A percentile compares a stretch with the other conserved stretches of the same genome.
Conservation (phyloP, 345 rosid species). For the Lepidium didymum region DNA sequence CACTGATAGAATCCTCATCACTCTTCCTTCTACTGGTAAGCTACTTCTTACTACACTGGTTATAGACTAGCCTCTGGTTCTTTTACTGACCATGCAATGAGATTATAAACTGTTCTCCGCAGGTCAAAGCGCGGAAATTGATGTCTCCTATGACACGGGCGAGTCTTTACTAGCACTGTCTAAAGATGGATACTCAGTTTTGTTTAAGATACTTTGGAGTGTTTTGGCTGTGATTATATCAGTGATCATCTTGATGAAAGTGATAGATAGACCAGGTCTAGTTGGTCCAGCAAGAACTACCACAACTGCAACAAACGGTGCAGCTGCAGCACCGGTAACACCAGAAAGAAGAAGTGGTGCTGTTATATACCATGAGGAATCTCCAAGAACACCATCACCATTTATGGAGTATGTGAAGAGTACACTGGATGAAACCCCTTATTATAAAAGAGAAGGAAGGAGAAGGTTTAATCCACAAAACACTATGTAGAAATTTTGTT, state of each 20-base stretch:
- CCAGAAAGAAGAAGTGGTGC: constrained; percentile 48
- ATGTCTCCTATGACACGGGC: constrained; percentile 42
- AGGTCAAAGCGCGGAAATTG: constrained; percentile 73
- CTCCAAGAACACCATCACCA: constrained; percentile 85
- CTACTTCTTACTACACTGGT: background rate
- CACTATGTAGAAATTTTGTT: constrained; percentile 41
- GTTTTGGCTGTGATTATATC: constrained; percentile 15
- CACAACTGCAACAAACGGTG: constrained; percentile 20
- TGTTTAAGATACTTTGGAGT: constrained; percentile 23
- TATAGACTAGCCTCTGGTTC: background rate
- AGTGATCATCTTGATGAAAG: constrained; percentile 8
- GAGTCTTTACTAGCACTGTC: constrained; percentile 12
- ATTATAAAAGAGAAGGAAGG: constrained; percentile 61
- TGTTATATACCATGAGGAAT: constrained; percentile 35
- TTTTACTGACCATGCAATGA: background rate
- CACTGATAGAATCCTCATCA: constrained; percentile 50
- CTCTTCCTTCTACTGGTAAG: constrained; percentile 77
- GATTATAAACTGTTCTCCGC: background rate
- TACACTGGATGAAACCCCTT: constrained; percentile 86
- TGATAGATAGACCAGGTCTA: constrained; percentile 19
- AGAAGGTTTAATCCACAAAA: constrained; percentile 79
- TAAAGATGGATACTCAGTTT: background rate
- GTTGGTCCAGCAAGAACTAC: constrained; percentile 17
- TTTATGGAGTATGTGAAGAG: constrained; percentile 76
- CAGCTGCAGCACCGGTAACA: constrained; percentile 38